Conservation (phyloP, 768 basidiomycete species). For the Boletellus emodensis region DNA sequence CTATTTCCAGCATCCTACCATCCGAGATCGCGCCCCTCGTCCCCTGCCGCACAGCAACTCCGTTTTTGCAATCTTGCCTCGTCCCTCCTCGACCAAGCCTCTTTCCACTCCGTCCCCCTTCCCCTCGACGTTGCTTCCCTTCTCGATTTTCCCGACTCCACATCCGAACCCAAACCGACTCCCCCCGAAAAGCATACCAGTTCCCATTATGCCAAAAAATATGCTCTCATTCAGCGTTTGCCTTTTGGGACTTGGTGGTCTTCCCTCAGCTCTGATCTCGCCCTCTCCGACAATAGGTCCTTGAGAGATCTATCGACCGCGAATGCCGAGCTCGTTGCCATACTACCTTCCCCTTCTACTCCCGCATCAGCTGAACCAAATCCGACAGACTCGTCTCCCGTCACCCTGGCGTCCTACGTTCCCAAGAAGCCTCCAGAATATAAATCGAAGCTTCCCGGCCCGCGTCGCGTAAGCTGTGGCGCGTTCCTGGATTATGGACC, state of each 20-base stretch:
- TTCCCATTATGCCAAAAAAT: slow-evolving; percentile 42
- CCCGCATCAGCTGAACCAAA: slow-evolving; percentile 30
- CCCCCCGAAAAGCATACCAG: slow-evolving; percentile 29
- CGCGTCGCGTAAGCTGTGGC: slow-evolving; percentile 59
- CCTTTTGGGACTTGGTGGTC: slow-evolving; percentile 79
- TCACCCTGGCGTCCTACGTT: slow-evolving; percentile 59
- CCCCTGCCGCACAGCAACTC: slow-evolving; percentile 64
- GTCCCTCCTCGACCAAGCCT: slow-evolving; percentile 69
- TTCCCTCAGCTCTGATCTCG: slow-evolving; percentile 52
- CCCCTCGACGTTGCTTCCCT: slow-evolving; percentile 46
- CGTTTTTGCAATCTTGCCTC: slow-evolving; percentile 72
- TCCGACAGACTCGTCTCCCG: slow-evolving; percentile 16
- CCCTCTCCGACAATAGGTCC: slow-evolving; percentile 34
- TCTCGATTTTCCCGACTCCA: slow-evolving; percentile 26
- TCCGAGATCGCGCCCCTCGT: slow-evolving; percentile 59
- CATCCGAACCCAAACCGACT: slow-evolving; percentile 22
- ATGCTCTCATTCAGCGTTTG: slow-evolving; percentile 76
- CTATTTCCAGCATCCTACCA: slow-evolving; percentile 67
- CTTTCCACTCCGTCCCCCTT: slow-evolving; percentile 43
- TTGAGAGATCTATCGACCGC: slow-evolving; percentile 54
- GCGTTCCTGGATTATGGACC: slow-evolving; percentile 77
- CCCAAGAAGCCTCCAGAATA: slow-evolving; percentile 38
- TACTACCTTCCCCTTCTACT: slow-evolving; percentile 59
- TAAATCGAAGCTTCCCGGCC: slow-evolving; percentile 41
- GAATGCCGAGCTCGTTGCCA: slow-evolving; percentile 71